Evolutionary conservation across 192 early-diverging fungal genomes (phyloP), one percentile per base, ranked within the genome.

Genomic region (Backusella macrospora): DNA sequence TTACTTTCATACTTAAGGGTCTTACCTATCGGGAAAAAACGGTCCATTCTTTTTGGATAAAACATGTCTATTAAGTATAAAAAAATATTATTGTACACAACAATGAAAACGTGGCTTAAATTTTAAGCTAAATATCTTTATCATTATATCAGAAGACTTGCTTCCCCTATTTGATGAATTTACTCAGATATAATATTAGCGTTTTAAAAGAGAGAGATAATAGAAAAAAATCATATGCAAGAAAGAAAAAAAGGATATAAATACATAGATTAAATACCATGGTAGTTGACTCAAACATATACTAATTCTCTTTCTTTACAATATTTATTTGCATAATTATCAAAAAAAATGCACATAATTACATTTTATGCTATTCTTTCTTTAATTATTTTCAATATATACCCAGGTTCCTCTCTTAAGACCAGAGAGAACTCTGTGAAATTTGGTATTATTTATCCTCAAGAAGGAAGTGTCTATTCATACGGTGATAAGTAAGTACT

Each of bases 121-220:
- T 55, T 55, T 23, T 55, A 21, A 12, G 23, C 49, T 55, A n/a
- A n/a, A n/a, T n/a, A n/a, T n/a, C n/a, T 42, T 21, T 23, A 55
- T 21, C 8, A 55, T 55, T 42, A 21, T 21, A 55, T 55, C 18
- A 21, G 49, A 55, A 23, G 23, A 23, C 18, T 21, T 26, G 18
- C 21, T 21, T 55, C 49, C 49, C 49, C 49, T 21, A 21, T 55
- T 55, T 55, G 23, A 12, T 23, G 49, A 55, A 42, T 42, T 55
- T 55, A 55, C 49, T 55, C 49, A 55, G 49, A 6, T 55, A 55
- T 55, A 55, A 55, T 55, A 21, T 55, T 21, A 55, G 49, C 49
- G 23, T 21, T 55, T 55, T 21, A 55, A 55, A 21, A 15, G 18
- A n/a, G 18, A 15, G 0, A 55, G 1, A 55, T n/a, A 21, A 21